Conservation (phyloP, 2,329 filamentous ascomycete species). For the Botryotinia convoluta region DNA sequence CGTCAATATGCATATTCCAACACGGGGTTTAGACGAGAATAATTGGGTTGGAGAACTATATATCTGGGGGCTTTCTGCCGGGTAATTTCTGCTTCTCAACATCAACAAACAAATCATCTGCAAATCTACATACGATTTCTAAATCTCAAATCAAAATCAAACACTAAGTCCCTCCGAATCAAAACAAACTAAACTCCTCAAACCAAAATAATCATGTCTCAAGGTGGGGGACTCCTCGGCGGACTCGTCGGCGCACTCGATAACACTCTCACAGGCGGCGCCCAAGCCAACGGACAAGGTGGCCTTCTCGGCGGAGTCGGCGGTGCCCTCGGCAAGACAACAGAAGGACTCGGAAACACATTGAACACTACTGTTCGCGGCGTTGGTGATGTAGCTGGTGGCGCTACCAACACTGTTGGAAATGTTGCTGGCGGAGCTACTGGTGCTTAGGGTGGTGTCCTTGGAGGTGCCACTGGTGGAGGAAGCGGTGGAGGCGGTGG, state of each 20-base stretch:
- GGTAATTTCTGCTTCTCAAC: neutral
- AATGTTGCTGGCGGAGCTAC: constrained; percentile 15
- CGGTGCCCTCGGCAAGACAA: constrained; percentile 39
- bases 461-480: constrained; percentile 22
- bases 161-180: neutral
- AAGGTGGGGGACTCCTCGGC: constrained; percentile 21
- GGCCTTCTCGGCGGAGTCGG: constrained; percentile 40
- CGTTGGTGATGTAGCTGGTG: constrained; percentile 37
- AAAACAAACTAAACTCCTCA: neutral
- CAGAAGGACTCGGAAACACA: constrained; percentile 39
- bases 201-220: constrained; percentile 13
- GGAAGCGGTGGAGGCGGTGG: constrained; percentile 11
- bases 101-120: neutral
- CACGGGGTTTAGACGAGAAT: neutral
- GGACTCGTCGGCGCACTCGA: constrained; percentile 38
- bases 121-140: neutral
- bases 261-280: constrained; percentile 42
- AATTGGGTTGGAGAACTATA: neutral
- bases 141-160: neutral
- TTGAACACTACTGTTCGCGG: constrained; percentile 38
- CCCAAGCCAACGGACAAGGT: constrained; percentile 41
- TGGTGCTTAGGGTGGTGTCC: neutral
- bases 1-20: constrained; percentile 12
- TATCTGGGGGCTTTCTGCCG: neutral
- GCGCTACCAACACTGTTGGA: constrained; percentile 26